phyloP scores from a whole-genome alignment of 768 basidiomycete species.

The Rhizopogon vesiculosus region DNA sequence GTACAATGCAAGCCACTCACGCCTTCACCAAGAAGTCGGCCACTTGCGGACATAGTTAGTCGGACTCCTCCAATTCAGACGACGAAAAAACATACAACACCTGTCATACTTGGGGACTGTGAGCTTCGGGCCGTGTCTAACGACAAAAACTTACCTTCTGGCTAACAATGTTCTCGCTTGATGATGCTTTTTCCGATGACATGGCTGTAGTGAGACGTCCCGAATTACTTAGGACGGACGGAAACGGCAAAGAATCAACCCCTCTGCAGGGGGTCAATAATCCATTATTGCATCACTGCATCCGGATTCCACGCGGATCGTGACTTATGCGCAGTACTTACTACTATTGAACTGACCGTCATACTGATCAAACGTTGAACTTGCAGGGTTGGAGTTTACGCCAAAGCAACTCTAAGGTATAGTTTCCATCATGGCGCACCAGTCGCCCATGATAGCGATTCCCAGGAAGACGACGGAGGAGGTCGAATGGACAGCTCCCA shows the following conservation, averaged over 20 bases:
- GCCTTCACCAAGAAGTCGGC: constrained; percentile 85
- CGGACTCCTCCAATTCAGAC: constrained; percentile 15
- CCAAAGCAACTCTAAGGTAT: background rate
- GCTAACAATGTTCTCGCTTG: constrained; percentile 86
- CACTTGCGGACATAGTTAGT: constrained; percentile 33
- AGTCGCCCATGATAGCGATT: constrained; percentile 87
- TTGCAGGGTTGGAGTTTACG: background rate
- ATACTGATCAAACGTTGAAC: too few species aligned
- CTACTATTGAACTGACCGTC: background rate
- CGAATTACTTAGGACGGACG: background rate
- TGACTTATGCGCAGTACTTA: constrained; percentile 6
- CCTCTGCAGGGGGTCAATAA: background rate
- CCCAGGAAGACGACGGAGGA: constrained; percentile 95
- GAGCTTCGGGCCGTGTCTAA: background rate
- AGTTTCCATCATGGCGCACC: constrained; percentile 51
- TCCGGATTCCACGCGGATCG: background rate
- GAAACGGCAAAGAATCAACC: background rate
- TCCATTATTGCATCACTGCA: too few species aligned
- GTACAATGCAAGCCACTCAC: constrained; percentile 37
- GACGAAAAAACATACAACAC: constrained; percentile 54
- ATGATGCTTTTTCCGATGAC: constrained; percentile 50
- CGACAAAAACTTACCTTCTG: constrained; percentile 61
- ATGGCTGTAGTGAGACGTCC: constrained; percentile 22
- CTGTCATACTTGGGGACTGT: constrained; percentile 64
- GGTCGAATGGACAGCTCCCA: constrained; percentile 92